Base-by-base conservation (phyloP, 2,329 filamentous ascomycete species). In the Cladorrhinum sp. region DNA sequence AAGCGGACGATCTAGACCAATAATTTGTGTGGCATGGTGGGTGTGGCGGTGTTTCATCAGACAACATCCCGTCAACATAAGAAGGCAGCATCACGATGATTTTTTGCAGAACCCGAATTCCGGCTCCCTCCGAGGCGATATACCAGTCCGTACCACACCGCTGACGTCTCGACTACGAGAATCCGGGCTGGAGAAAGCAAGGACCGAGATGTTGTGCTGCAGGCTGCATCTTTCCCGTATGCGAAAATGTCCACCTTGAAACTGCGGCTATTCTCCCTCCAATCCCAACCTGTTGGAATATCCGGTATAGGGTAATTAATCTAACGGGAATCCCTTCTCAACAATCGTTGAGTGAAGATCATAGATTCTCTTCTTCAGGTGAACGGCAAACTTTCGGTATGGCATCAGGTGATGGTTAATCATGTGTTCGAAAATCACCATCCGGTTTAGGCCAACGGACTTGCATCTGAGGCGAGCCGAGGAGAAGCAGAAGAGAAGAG, bases 181-280 rank as follows among this genome's bases (percentile, higher is more conserved):
- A 63, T 63, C 59, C 58, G 60, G 57, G 50, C 48, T 65, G 62
- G 51, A 53, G 22, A 29, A 61, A 45, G 16, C 58, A 67, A 65
- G 59, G 67, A 64, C 66, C 65, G 65, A 65, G 57, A 64, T 59
- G 60, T 57, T 60, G 50, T 62, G 57, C 48, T 57, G 55, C 57
- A 62, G 57, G 18, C 55, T 65, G 62, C 58, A 64, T 61, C 25
- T 55, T 36, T 51, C 52, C 62, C 51, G 58, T 57, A 60, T 64
- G 59, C 55, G 55, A 52, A 29, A 59, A 52, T 52, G 57, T 65
- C 41, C 53, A 48, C 24, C 56, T 50, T 69, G 67, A 70, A 69
- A 69, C 68, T 63, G 65, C 67, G 68, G 68, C 68, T 70, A 70
- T 69, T 69, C 64, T 53, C 63, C 60, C 62, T 60, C 57, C 60